Conservation (phyloP, 352 stramenopile genomes). For the Elongisporangium prolatum region DNA sequence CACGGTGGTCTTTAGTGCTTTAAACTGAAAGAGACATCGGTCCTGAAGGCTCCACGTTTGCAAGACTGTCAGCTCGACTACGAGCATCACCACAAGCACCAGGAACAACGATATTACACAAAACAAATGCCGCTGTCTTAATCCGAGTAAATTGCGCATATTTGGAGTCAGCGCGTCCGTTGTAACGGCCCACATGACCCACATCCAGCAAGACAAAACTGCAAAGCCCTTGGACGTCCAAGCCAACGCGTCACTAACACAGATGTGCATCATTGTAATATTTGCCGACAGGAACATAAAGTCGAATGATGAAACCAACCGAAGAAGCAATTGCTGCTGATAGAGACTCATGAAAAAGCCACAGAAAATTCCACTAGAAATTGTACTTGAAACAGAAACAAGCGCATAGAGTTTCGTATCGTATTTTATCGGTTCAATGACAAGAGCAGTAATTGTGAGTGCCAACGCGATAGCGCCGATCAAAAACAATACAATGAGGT, state of each 20-base stretch:
- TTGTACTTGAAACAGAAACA: not conserved
- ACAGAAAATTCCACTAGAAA: not conserved
- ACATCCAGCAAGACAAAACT: conserved; percentile 5
- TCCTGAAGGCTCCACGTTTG: not conserved
- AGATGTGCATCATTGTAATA: conserved; percentile 9
- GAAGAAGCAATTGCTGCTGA: conserved; percentile 10
- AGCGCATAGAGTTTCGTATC: no score
- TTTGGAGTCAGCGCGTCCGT: conserved; percentile 9
- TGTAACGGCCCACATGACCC: conserved; percentile 13
- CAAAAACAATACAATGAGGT: no score
- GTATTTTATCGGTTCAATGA: no score
- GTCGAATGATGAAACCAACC: conserved; percentile 19
- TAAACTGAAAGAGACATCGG: not conserved
- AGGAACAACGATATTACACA: not conserved
- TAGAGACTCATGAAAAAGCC: not conserved
- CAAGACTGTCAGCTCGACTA: not conserved
- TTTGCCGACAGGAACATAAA: conserved; percentile 14
- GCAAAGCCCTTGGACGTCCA: not conserved
- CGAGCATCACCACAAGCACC: not conserved
- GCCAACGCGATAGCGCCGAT: no score
- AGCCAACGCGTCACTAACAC: conserved; percentile 11
- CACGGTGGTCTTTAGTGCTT: no score
- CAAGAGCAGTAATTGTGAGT: no score
- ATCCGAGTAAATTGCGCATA: conserved; percentile 3
- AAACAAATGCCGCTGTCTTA: not conserved